Evolutionary conservation across 352 stramenopile species (phyloP), one percentile per base, ranked within the genome.

Genomic region (Hyaloperonospora brassicae): DNA sequence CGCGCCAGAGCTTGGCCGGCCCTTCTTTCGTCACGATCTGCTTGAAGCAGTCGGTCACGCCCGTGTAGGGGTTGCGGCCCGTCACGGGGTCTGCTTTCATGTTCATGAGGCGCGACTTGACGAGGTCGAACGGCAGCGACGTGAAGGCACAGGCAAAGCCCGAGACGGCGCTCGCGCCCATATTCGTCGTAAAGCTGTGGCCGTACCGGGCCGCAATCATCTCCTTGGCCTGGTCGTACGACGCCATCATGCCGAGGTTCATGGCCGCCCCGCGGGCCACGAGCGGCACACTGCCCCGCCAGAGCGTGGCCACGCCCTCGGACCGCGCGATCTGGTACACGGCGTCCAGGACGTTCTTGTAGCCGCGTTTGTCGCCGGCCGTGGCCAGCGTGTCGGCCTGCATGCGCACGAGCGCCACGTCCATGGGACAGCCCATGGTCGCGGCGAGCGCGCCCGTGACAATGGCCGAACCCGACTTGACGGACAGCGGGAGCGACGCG

Each of bases 231-330:
- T 99, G 94, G 78, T 99, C 97, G 70, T 99, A 99, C 60, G 91
- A 98, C 14, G 96, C 96, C 81, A 99, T 92, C 97, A 99, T 98
- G 51, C 96, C 96, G n/a, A 99, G 91, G 76, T 99, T 99, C 95
- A 99, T 98, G 52, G 93, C 84, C 53, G 98, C 98, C 25, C 95
- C 97, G 63, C 97, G 86, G 14, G 98, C 84, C 41, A 99, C 95
- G n/a, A 95, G 85, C 21, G 93, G 92, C 35, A 93, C 70, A 52
- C 80, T 93, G 7, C 93, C 93, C 23, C 89, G 75, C 87, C 89
- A 98, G 31, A 98, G 74, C 41, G 89, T 96, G 17, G 60, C 27
- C 1, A 97, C 61, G 31, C 93, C 92, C 52, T 98, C 93, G 6
- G 92, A 73, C 14, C 67, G 62, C 2, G 72, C 73, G 57, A 98